These are phyloP conservation scores for Hortaea sp. DNA, from an alignment of 2,329 filamentous ascomycete genomes.

Conservation along the genomic window DNA sequence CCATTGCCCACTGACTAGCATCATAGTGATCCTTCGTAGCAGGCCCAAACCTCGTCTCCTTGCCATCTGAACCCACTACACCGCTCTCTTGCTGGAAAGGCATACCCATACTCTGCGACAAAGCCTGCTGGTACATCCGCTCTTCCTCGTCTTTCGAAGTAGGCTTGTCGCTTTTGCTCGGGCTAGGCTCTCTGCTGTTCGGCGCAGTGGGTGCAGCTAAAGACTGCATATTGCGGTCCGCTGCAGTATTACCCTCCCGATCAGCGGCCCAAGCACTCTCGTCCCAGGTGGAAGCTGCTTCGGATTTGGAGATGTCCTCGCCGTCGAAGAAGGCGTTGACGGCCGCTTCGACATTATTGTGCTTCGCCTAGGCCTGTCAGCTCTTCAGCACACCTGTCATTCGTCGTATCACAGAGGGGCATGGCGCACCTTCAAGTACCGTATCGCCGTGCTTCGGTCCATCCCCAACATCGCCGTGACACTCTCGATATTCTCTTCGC, in stretches of 20 bases:
- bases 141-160: conserved; percentile 22
- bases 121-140: conserved; percentile 16
- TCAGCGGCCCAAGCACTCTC: conserved; percentile 19
- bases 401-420: background rate
- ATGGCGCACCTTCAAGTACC: conserved; percentile 21
- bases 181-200: conserved; percentile 21
- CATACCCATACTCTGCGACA: conserved; percentile 8
- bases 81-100: conserved; percentile 43
- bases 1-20: conserved; percentile 44
- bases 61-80: conserved; percentile 31
- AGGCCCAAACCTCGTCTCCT: conserved; percentile 39
- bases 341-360: conserved; percentile 20
- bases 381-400: background rate
- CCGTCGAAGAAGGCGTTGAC: conserved; percentile 21
- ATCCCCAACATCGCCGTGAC: conserved; percentile 14
- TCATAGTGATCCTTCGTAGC: conserved; percentile 47
- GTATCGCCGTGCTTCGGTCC: conserved; percentile 11
- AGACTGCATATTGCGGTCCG: conserved; percentile 14
- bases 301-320: conserved; percentile 20
- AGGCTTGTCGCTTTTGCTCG: conserved; percentile 14
- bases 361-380: conserved; percentile 17
- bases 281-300: conserved; percentile 18
- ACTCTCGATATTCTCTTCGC: conserved; percentile 13
- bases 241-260: conserved; percentile 17
- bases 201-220: conserved; percentile 19